Evolutionary conservation across 768 basidiomycete genomes (phyloP).

Genomic region (Mycena pura): DNA sequence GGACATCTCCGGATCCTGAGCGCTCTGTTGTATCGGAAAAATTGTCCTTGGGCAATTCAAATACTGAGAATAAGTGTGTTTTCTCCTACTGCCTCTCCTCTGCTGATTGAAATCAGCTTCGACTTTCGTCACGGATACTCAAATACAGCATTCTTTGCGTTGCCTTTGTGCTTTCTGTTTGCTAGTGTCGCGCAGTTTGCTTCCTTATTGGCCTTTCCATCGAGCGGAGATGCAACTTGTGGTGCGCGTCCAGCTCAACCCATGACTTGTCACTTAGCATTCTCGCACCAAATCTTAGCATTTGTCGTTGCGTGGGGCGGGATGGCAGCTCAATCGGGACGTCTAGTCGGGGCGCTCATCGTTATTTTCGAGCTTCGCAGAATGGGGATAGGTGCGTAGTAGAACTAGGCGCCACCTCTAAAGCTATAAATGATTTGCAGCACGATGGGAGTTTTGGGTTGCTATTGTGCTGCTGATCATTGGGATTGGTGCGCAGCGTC

Average conservation of each 20-base stretch:
- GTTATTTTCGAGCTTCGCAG: slow-evolving; percentile 42
- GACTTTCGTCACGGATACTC: slow-evolving; percentile 22
- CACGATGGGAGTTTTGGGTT: slow-evolving; percentile 38
- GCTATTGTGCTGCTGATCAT: slow-evolving; percentile 39
- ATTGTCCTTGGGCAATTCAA: slow-evolving; percentile 15
- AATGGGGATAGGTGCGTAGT: slow-evolving; percentile 30
- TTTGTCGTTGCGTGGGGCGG: slow-evolving; percentile 55
- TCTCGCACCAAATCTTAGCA: slow-evolving; percentile 34
- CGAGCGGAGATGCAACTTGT: slow-evolving; percentile 25
- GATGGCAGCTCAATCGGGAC: slow-evolving; percentile 44
- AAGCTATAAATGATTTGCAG: neutral
- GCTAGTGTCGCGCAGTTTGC: slow-evolving; percentile 38
- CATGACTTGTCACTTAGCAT: neutral
- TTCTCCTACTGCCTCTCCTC: neutral
- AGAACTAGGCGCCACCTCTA: neutral
- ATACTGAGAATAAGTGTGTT: slow-evolving; percentile 19
- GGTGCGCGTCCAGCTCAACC: slow-evolving; percentile 11
- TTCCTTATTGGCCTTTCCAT: slow-evolving; percentile 36
- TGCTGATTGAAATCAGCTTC: slow-evolving; percentile 6
- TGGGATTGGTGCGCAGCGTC: slow-evolving; percentile 40
- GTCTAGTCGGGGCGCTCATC: slow-evolving; percentile 47
- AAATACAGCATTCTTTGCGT: slow-evolving; percentile 27
- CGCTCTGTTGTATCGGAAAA: slow-evolving; percentile 15
- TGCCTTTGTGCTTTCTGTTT: slow-evolving; percentile 39
- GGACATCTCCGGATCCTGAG: slow-evolving; percentile 14